Conservation (phyloP, 495 filamentous ascomycete genomes). For the Neurospora pannonica region DNA sequence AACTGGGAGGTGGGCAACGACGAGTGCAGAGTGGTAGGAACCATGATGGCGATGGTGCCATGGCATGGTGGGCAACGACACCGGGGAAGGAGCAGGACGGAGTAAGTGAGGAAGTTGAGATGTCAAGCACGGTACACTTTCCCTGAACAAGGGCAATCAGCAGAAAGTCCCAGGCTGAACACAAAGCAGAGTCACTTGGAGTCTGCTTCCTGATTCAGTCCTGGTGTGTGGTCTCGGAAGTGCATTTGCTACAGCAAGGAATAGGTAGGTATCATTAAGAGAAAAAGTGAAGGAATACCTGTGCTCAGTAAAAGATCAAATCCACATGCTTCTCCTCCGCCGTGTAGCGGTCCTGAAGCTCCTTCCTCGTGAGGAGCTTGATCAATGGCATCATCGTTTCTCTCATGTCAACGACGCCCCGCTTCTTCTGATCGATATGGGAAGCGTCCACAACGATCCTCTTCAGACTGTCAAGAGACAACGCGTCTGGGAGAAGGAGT, state of each 20-base stretch:
- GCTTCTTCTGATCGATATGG: conserved; percentile 84
- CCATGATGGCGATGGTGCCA: neutral
- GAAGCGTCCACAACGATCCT: conserved; percentile 82
- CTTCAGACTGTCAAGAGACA: conserved; percentile 59
- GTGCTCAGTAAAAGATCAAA: conserved; percentile 48
- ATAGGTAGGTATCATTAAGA: neutral
- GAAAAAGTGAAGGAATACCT: neutral
- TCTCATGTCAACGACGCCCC: conserved; percentile 85
- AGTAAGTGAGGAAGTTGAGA: neutral
- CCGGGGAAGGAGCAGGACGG: neutral
- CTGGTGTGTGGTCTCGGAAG: neutral
- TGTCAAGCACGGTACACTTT: neutral
- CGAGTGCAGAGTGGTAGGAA: neutral
- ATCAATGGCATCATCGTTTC: conserved; percentile 73
- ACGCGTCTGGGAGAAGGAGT: conserved; percentile 41
- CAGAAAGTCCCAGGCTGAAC: neutral
- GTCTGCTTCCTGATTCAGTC: neutral
- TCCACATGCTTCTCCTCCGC: conserved; percentile 39
- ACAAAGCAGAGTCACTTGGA: neutral
- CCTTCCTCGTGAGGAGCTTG: conserved; percentile 52
- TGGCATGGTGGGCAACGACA: neutral
- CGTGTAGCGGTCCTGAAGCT: conserved; percentile 61
- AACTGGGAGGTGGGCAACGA: neutral
- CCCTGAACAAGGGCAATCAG: neutral
- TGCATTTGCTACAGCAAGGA: neutral